phyloP scores from a whole-genome alignment of 1,139 yeast genomes.

The Scheffersomyces cryptocercus region DNA sequence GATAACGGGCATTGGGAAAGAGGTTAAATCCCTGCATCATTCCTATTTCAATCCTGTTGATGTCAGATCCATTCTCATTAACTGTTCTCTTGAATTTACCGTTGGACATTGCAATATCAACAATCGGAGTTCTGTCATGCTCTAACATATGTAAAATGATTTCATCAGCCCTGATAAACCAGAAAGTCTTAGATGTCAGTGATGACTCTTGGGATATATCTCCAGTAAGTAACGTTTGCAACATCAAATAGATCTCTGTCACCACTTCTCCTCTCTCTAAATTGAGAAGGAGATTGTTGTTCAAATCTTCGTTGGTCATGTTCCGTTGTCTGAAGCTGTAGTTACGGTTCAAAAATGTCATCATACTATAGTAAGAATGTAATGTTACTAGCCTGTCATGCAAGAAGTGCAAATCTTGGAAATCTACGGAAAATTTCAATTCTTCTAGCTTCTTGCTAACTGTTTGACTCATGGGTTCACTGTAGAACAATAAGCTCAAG shows the following conservation, averaged over 20 bases:
- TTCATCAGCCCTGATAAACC: constrained; percentile 63
- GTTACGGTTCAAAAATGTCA: constrained; percentile 29
- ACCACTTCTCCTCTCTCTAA: constrained; percentile 28
- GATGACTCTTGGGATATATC: constrained; percentile 25
- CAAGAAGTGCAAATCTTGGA: constrained; percentile 37
- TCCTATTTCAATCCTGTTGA: constrained; percentile 40
- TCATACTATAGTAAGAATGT: constrained; percentile 26
- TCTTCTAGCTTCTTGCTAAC: constrained; percentile 39
- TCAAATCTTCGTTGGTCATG: constrained; percentile 37
- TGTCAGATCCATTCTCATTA: constrained; percentile 45
- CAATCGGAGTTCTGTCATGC: constrained; percentile 43
- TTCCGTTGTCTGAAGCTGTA: constrained; percentile 38
- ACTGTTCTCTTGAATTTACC: constrained; percentile 50
- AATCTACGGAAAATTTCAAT: constrained; percentile 43
- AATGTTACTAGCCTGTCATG: constrained; percentile 28
- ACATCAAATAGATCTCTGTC: constrained; percentile 38
- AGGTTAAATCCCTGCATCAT: constrained; percentile 48
- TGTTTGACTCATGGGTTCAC: constrained; percentile 43
- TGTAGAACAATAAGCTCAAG: constrained; percentile 36
- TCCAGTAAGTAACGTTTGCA: constrained; percentile 44
- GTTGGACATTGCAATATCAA: constrained; percentile 41
- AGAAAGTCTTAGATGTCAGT: constrained; percentile 34
- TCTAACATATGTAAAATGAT: constrained; percentile 45
- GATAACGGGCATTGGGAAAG: constrained; percentile 32
- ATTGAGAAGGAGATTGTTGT: constrained; percentile 33